Percentiles rank a stretch among this genome's conserved stretches.
Conservation (phyloP, 371 early-diverging fungal species). For the Rhizomucor miehei region DNA sequence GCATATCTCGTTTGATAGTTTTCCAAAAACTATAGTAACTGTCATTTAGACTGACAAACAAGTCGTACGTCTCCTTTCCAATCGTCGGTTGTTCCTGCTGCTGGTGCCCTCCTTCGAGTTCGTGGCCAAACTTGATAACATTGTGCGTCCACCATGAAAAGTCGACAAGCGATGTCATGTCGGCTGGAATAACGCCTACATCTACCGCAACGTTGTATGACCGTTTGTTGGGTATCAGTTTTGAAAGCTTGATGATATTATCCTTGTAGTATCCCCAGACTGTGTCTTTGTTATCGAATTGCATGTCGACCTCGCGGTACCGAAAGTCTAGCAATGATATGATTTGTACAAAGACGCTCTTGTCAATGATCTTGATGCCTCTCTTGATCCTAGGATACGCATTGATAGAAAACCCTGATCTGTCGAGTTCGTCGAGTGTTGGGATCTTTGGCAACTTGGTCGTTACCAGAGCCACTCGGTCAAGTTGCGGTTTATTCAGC, state of each 20-base stretch:
- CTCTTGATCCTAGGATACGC: constrained; percentile 7
- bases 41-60: constrained; percentile 3
- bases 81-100: not conserved
- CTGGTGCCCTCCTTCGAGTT: not conserved
- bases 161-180: constrained; percentile 8
- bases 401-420: constrained; percentile 9
- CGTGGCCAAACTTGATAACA: constrained; percentile 10
- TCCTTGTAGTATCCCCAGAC: constrained; percentile 8
- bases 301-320: constrained; percentile 3
- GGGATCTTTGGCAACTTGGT: constrained; percentile 7
- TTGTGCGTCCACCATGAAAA: constrained; percentile 15
- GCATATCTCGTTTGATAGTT: constrained; percentile 5
- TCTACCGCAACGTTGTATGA: constrained; percentile 13
- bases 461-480: not conserved
- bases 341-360: constrained; percentile 9
- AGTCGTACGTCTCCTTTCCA: constrained; percentile 7
- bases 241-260: constrained; percentile 10
- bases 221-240: constrained; percentile 11
- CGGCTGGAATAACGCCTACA: constrained; percentile 14
- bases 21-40: constrained; percentile 6
- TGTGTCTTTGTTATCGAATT: not conserved
- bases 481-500: constrained; percentile 4
- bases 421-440: constrained; percentile 9
- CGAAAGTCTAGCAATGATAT: constrained; percentile 10
- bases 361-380: constrained; percentile 10